Evolutionary conservation across 2,329 filamentous ascomycete species (phyloP), one percentile per base, ranked within the genome.

Genomic region (Epichloe coenophiala): DNA sequence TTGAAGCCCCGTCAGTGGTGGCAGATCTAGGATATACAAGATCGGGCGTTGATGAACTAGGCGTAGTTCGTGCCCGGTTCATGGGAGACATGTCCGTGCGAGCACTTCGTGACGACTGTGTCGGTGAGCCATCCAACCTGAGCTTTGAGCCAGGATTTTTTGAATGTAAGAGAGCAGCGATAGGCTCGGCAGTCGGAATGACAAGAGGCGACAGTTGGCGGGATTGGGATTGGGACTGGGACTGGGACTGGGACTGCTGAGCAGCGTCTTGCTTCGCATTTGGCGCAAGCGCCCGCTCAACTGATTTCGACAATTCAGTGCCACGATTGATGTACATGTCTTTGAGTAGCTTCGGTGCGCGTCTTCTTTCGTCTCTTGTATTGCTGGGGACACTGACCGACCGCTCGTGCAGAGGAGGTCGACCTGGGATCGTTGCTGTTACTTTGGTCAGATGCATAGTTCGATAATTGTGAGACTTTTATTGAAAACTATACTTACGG

Each of bases 371-470:
- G 38, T 21, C 44, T 31, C 36, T 46, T 38, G 33, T 49, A 15
- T 57, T 53, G 19, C 52, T 47, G 13, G 80, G 78, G n/a, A 78
- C 77, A 61, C 78, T 83, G 51, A 73, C 75, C 38, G 80, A 83
- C 51, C 80, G 74, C 65, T 84, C 81, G 57, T 84, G 79, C 27
- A 83, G 64, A 36, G 81, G 72, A 50, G 79, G 80, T 6, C 80
- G 74, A 40, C 80, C 81, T 36, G 82, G 82, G 56, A 85, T 83
- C 31, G 82, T 84, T 55, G 82, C 81, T 84, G 56, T 31, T 7
- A 21, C 35, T 11, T 46, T 6, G 19, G 51, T 63, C 27, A 64
- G 57, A 55, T 17, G 17, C 40, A 39, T 40, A 4, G 6, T 5
- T 33, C 5, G 19, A 27, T 33, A 9, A 17, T 15, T 5, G 19